Evolutionary conservation across 139 green algal species (phyloP), one percentile per base, ranked within the genome.

Genomic region (Diplosphaera chodatii): DNA sequence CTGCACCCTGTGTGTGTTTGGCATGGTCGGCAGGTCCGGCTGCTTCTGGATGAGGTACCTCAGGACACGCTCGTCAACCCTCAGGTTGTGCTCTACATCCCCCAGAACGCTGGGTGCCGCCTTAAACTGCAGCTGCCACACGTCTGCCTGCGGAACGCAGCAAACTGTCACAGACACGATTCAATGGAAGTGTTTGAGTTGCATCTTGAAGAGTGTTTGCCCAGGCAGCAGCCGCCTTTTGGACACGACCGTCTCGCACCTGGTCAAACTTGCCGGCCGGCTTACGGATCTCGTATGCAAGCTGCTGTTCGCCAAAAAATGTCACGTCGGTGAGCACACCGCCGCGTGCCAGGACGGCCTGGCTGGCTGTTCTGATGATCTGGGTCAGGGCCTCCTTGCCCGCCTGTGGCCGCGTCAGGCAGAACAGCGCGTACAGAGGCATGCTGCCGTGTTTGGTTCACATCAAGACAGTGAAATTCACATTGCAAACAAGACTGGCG

Each of bases 351-450:
- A 90, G 79, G 13, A 96, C 80, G n/a, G 77, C 28, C 23, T 68
- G 69, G 23, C 83, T 85, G 0, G 85, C 71, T 2, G 41, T 69
- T 21, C 79, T 72, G 27, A 95, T 84, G 32, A 94, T 81, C 0
- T 66, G 16, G 4, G 69, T 69, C 30, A 90, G 28, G 16, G 80
- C 66, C 0, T 64, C 27, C 20, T 73, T 67, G 8, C 68, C 21
- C 18, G 91, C 40, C 3, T 68, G 37, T 1, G 86, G 87, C 77
- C 83, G 85, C 18, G 82, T 82, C 31, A 96, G 55, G 69, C 80
- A 89, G 25, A 96, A 85, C 30, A 96, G 73, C 77, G 96, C 86
- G 62, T 96, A 96, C 22, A 96, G 66, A 1, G 90, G 90, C 90
- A 94, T 96, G 5, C 27, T n/a, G 20, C 21, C 8, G 22, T 63